These are phyloP conservation scores for Atkinsonella texensis DNA, from an alignment of 2,329 filamentous ascomycete species.

Conservation along the genomic window DNA sequence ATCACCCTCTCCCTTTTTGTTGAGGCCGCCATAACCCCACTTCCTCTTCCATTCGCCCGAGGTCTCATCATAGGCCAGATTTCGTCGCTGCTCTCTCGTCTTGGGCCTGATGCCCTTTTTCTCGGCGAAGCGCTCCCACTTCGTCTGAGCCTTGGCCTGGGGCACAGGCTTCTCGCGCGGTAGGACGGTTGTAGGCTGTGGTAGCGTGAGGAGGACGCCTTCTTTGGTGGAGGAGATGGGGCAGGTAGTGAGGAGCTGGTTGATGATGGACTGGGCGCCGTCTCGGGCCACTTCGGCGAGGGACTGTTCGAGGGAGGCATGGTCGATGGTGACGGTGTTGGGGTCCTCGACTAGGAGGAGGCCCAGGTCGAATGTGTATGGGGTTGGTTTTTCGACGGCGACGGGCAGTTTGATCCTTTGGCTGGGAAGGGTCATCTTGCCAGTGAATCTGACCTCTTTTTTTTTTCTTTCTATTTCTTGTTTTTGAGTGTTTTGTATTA, in stretches of 20 bases:
- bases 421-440: constrained; percentile 23
- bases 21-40: constrained; percentile 89
- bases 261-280: constrained; percentile 82
- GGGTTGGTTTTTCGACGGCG: constrained; percentile 68
- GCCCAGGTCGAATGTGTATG: constrained; percentile 87
- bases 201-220: constrained; percentile 70
- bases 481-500: not conserved
- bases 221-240: constrained; percentile 57
- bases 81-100: constrained; percentile 59
- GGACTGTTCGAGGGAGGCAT: constrained; percentile 46
- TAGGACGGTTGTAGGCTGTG: constrained; percentile 54
- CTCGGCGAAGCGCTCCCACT: constrained; percentile 91
- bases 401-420: constrained; percentile 43
- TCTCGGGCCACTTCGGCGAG: constrained; percentile 70
- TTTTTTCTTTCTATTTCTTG: not conserved
- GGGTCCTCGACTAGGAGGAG: constrained; percentile 78
- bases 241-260: constrained; percentile 86
- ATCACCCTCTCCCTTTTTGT: constrained; percentile 70
- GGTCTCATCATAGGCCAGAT: constrained; percentile 74
- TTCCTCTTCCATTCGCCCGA: constrained; percentile 82
- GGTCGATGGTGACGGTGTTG: constrained; percentile 59
- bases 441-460: not conserved
- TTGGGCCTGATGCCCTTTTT: constrained; percentile 96
- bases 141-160: constrained; percentile 68
- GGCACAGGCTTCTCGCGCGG: constrained; percentile 91